Percentiles rank a stretch among this genome's conserved stretches.
These are phyloP conservation scores for Syzygium malaccense DNA, from an alignment of 441 rosid species.

Conservation along the genomic window DNA sequence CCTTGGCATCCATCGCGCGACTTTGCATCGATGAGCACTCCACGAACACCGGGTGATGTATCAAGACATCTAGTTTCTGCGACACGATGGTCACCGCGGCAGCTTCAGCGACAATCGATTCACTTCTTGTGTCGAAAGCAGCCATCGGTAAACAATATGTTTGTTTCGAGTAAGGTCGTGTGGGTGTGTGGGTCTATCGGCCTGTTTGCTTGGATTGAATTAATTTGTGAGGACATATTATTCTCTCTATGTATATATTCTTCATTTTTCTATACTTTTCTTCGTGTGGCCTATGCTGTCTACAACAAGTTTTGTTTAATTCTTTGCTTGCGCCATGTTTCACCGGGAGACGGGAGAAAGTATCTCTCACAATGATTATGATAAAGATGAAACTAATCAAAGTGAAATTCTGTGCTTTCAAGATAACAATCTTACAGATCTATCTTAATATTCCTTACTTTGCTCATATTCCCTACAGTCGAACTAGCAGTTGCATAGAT, in stretches of 20 bases:
- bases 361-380: background rate
- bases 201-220: background rate
- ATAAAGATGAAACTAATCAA: background rate
- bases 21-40: background rate
- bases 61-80: background rate
- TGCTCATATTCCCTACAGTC: fast-evolving
- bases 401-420: background rate
- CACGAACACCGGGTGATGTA: background rate
- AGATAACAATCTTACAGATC: background rate
- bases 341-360: background rate
- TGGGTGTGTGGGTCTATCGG: background rate
- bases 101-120: background rate
- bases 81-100: background rate
- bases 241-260: background rate
- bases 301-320: background rate
- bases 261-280: background rate
- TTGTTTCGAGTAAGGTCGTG: background rate
- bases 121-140: background rate
- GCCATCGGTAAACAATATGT: background rate
- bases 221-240: background rate
- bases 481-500: background rate
- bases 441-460: background rate
- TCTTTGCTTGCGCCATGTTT: background rate
- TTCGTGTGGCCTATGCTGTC: background rate
- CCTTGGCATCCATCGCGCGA: background rate